phyloP scores from a whole-genome alignment of 2,329 filamentous ascomycete species.

The Fusarium pilosicola region DNA sequence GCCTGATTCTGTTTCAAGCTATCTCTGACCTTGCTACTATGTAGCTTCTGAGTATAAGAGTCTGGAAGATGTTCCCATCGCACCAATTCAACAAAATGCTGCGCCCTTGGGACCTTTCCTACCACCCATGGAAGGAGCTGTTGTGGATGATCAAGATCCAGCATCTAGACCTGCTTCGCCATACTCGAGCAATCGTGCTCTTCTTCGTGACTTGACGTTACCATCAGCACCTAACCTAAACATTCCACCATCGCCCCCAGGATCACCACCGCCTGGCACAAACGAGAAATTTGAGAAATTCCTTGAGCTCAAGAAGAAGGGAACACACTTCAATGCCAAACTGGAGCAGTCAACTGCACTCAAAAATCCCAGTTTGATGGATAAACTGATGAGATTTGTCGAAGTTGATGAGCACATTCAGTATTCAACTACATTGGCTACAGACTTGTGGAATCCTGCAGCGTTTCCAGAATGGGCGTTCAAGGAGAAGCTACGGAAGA shows the following conservation, averaged over 20 bases:
- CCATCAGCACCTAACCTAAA: constrained; percentile 76
- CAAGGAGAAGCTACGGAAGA: constrained; percentile 59
- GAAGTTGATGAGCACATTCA: constrained; percentile 61
- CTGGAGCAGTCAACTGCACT: constrained; percentile 73
- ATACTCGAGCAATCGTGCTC: constrained; percentile 71
- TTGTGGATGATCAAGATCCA: constrained; percentile 34
- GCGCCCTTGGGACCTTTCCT: constrained; percentile 53
- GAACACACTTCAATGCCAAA: constrained; percentile 81
- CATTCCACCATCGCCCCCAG: constrained; percentile 78
- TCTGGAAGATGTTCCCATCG: constrained; percentile 33
- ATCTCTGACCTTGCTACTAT: not conserved
- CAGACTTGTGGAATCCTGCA: constrained; percentile 67
- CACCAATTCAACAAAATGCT: constrained; percentile 46
- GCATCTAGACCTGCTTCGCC: constrained; percentile 64
- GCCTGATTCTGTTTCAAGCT: not conserved
- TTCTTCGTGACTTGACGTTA: constrained; percentile 77
- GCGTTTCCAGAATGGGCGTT: constrained; percentile 66
- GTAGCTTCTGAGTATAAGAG: constrained; percentile 12
- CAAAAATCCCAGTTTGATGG: constrained; percentile 76
- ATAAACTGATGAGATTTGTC: constrained; percentile 78
- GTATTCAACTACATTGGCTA: constrained; percentile 71
- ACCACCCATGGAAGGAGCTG: constrained; percentile 45
- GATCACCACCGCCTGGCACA: constrained; percentile 62
- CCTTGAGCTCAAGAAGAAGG: constrained; percentile 78
- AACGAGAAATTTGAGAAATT: constrained; percentile 79